Percentiles rank a stretch among this genome's conserved stretches.
Evolutionary conservation across 1,284 basidiomycete species (phyloP).

Genomic region (Rhodotorula sp.): DNA sequence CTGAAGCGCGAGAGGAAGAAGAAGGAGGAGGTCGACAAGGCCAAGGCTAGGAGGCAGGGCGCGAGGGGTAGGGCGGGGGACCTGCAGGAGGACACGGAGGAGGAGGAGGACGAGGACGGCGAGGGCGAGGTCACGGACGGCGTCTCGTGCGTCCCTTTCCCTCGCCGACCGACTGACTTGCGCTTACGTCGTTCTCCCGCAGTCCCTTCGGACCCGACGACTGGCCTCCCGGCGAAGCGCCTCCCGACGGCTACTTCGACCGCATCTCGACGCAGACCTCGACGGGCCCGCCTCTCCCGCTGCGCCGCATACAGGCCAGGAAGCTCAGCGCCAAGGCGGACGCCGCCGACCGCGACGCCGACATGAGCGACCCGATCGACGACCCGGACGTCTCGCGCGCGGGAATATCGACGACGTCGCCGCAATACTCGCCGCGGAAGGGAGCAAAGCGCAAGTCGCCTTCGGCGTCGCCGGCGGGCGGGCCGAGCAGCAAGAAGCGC

Average conservation of each 20-base stretch:
- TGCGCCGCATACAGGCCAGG: neutral
- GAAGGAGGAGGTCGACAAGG: neutral
- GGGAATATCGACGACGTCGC: neutral
- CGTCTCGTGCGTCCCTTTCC: slow-evolving; percentile 13
- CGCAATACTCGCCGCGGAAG: neutral
- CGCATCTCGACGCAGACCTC: neutral
- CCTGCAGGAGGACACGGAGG: slow-evolving; percentile 5
- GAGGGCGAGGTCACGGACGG: neutral
- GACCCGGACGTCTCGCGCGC: neutral
- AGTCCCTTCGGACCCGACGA: slow-evolving; percentile 26
- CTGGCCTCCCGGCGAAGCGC: slow-evolving; percentile 19
- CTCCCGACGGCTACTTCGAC: slow-evolving; percentile 5
- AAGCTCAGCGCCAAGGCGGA: neutral
- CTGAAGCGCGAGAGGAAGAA: neutral
- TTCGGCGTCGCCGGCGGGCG: neutral
- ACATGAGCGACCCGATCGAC: neutral
- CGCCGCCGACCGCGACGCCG: neutral
- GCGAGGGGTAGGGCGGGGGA: neutral
- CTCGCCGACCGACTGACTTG: neutral
- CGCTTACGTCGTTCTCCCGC: neutral
- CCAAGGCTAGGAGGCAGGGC: neutral
- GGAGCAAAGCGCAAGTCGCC: no score
- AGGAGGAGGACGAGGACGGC: slow-evolving; percentile 4
- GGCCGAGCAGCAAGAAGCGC: neutral
- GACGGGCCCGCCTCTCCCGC: neutral